A percentile compares a stretch with the other conserved stretches of the same genome.
Conservation (phyloP, 352 stramenopile species). For the Phytophthora nicotianae region DNA sequence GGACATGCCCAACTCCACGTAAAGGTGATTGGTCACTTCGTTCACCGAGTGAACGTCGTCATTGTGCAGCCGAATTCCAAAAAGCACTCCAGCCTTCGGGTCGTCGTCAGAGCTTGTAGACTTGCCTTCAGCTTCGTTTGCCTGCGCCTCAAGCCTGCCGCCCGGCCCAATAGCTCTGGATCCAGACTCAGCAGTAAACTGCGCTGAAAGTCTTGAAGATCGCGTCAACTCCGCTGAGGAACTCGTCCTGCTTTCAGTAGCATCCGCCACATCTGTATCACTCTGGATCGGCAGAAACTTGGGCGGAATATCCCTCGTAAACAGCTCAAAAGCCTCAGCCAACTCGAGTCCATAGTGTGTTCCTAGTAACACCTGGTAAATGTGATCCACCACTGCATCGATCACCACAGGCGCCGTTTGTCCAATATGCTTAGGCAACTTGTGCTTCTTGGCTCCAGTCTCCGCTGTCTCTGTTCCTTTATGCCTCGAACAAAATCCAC, state of each 20-base stretch:
- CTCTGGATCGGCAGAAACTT: conserved; percentile 49
- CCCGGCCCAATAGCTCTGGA: conserved; percentile 32
- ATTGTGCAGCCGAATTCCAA: conserved; percentile 82
- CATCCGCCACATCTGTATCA: conserved; percentile 41
- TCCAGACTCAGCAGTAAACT: conserved; percentile 26
- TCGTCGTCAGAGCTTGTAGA: conserved; percentile 6
- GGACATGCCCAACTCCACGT: conserved; percentile 54
- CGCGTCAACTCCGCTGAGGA: conserved; percentile 10
- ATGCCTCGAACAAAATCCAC: conserved; percentile 82
- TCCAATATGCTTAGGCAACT: conserved; percentile 67
- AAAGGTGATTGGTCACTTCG: conserved; percentile 76
- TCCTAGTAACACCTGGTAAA: conserved; percentile 72
- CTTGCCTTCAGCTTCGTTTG: conserved; percentile 30
- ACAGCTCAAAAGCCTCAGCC: conserved; percentile 68
- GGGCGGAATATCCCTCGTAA: conserved; percentile 62
- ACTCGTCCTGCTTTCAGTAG: conserved; percentile 8
- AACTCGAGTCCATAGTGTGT: conserved; percentile 77
- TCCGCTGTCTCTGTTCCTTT: conserved; percentile 56
- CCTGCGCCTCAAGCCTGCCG: conserved; percentile 24
- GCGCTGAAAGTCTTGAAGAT: conserved; percentile 21
- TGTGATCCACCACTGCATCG: conserved; percentile 75
- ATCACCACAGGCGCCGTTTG: conserved; percentile 65
- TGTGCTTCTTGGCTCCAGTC: conserved; percentile 47
- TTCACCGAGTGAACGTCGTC: conserved; percentile 82
- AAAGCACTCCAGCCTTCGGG: conserved; percentile 26